Evolutionary conservation across 169 alveolate species (phyloP).

Genomic region (Amoebophrya sp.): DNA sequence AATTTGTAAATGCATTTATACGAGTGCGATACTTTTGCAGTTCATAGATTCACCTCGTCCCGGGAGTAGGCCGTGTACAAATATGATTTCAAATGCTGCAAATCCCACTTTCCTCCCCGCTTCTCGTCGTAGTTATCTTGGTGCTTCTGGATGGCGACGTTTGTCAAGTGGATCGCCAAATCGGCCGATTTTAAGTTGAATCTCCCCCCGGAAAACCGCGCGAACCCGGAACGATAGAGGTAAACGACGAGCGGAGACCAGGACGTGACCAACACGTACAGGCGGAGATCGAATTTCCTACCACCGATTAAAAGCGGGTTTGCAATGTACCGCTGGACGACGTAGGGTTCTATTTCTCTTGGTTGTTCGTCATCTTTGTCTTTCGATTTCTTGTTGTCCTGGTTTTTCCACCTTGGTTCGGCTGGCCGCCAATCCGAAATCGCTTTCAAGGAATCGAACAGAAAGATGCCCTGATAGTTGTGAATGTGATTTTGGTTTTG

Average conservation of each 20-base stretch:
- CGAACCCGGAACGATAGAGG: constrained; percentile 85
- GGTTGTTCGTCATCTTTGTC: constrained; percentile 25
- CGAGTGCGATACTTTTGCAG: too few species aligned
- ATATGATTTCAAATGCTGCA: constrained; percentile 59
- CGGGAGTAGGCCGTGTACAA: too few species aligned
- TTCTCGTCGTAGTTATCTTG: constrained; percentile 72
- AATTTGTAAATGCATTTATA: too few species aligned
- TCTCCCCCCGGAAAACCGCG: constrained; percentile 75
- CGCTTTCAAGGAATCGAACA: constrained; percentile 57
- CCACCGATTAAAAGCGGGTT: constrained; percentile 88
- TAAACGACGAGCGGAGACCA: constrained; percentile 48
- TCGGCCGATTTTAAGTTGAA: constrained; percentile 54
- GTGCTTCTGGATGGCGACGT: constrained; percentile 74
- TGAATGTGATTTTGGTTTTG: not conserved
- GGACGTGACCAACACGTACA: constrained; percentile 73
- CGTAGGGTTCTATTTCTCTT: constrained; percentile 71
- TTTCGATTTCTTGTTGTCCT: constrained; percentile 67
- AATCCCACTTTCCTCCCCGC: constrained; percentile 79
- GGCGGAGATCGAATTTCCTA: constrained; percentile 82
- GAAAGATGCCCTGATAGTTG: constrained; percentile 69
- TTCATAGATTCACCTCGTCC: too few species aligned
- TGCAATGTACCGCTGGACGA: constrained; percentile 80
- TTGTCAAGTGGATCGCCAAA: constrained; percentile 71
- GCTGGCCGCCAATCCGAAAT: not conserved
- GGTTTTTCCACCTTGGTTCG: constrained; percentile 27